Evolutionary conservation across 768 basidiomycete genomes (phyloP).

Genomic region (Boletus rubropictus): DNA sequence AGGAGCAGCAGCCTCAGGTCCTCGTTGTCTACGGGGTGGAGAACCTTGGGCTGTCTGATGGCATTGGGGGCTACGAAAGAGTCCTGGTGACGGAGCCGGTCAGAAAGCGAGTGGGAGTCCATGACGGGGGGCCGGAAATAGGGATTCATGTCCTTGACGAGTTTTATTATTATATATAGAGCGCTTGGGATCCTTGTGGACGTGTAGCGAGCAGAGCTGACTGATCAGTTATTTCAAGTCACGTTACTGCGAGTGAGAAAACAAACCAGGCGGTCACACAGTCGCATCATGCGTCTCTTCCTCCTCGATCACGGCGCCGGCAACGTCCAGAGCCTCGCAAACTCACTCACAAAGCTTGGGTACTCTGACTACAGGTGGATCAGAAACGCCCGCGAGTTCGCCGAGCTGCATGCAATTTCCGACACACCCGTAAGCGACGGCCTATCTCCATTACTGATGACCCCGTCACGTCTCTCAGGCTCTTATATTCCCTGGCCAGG

Average conservation of each 20-base stretch:
- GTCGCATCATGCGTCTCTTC: slow-evolving; percentile 53
- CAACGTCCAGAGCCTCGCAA: slow-evolving; percentile 90
- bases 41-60: slow-evolving; percentile 57
- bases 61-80: slow-evolving; percentile 29
- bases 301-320: slow-evolving; percentile 97
- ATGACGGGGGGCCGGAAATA: slow-evolving; percentile 31
- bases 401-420: slow-evolving; percentile 33
- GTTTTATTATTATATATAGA: slow-evolving; percentile 18
- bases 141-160: slow-evolving; percentile 5
- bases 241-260: too few species aligned
- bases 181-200: not conserved
- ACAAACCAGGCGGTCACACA: too few species aligned
- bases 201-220: too few species aligned
- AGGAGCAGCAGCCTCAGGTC: slow-evolving; percentile 77
- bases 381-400: slow-evolving; percentile 71
- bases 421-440: slow-evolving; percentile 59
- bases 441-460: slow-evolving; percentile 6
- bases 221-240: too few species aligned
- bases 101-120: slow-evolving; percentile 40
- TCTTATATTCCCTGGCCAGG: slow-evolving; percentile 96
- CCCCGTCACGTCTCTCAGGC: slow-evolving; percentile 44
- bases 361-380: slow-evolving; percentile 84
- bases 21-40: slow-evolving; percentile 80
- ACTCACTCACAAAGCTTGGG: slow-evolving; percentile 80
- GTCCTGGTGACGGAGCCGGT: slow-evolving; percentile 39